Conservation (phyloP, 2,329 filamentous ascomycete species). For the Fusarium humuli region DNA sequence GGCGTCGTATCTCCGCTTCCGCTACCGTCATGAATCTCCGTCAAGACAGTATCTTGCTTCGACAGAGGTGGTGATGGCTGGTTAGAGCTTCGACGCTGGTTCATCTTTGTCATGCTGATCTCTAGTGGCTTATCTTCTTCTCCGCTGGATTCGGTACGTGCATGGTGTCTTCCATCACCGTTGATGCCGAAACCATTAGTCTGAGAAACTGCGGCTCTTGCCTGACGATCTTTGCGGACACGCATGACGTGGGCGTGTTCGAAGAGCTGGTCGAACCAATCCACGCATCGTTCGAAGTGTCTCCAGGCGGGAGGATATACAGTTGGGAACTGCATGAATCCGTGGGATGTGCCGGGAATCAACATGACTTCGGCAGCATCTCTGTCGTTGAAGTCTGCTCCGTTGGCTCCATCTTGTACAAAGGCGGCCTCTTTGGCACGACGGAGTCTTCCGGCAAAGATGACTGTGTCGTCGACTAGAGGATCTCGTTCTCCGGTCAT, state of each 20-base stretch:
- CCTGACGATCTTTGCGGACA: constrained; percentile 41
- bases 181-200: constrained; percentile 34
- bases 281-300: constrained; percentile 80
- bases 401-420: constrained; percentile 23
- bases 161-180: constrained; percentile 46
- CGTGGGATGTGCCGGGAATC: constrained; percentile 90
- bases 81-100: constrained; percentile 50
- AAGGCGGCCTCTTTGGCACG: constrained; percentile 74
- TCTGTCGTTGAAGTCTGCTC: constrained; percentile 55
- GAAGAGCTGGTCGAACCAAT: constrained; percentile 87
- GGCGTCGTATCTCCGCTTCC: constrained; percentile 38
- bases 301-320: constrained; percentile 93
- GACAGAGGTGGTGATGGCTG: constrained; percentile 24
- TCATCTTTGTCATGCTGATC: constrained; percentile 73
- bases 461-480: constrained; percentile 94
- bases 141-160: constrained; percentile 70
- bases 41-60: constrained; percentile 17
- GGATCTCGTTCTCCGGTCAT: constrained; percentile 95
- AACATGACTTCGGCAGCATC: constrained; percentile 77
- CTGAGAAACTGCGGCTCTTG: constrained; percentile 11
- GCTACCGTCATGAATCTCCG: constrained; percentile 18
- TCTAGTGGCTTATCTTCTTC: constrained; percentile 87
- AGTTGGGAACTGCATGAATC: constrained; percentile 90
- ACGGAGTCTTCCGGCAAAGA: constrained; percentile 90
- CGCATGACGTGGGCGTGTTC: constrained; percentile 59